These are phyloP conservation scores for Scytalidium sp. DNA, from an alignment of 2,329 filamentous ascomycete genomes.

Conservation along the genomic window DNA sequence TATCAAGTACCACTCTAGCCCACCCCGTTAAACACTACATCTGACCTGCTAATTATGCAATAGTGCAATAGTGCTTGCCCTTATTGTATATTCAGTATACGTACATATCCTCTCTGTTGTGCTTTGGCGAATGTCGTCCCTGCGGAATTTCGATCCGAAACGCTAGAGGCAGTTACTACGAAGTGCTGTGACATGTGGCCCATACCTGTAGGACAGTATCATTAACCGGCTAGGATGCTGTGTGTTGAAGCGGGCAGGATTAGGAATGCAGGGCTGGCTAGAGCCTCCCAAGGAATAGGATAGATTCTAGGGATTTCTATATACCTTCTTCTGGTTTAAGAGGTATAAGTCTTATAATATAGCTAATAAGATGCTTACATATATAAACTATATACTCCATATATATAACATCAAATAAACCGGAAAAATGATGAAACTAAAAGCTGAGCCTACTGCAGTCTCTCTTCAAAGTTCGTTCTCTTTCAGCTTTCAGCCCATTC, in stretches of 20 bases:
- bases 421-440: too few relatives aligned
- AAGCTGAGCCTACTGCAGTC: too few relatives aligned
- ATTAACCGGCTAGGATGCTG: too few relatives aligned
- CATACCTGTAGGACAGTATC: too few relatives aligned
- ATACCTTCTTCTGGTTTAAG: background rate
- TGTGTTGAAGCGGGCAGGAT: background rate
- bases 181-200: too few relatives aligned
- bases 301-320: background rate
- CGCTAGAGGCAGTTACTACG: too few relatives aligned
- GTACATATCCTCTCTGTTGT: background rate
- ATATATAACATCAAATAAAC: too few relatives aligned
- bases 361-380: slow-evolving; percentile 36
- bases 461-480: too few relatives aligned
- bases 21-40: background rate
- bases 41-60: background rate
- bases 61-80: background rate
- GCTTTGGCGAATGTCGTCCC: too few relatives aligned
- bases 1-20: background rate
- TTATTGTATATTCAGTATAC: background rate
- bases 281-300: background rate
- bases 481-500: too few relatives aligned
- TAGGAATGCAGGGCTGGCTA: background rate
- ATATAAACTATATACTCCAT: too few relatives aligned
- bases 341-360: background rate
- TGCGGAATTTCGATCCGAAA: too few relatives aligned